Evolutionary conservation across 2,329 filamentous ascomycete genomes (phyloP).

Genomic region (Pseudogymnoascus sp.): DNA sequence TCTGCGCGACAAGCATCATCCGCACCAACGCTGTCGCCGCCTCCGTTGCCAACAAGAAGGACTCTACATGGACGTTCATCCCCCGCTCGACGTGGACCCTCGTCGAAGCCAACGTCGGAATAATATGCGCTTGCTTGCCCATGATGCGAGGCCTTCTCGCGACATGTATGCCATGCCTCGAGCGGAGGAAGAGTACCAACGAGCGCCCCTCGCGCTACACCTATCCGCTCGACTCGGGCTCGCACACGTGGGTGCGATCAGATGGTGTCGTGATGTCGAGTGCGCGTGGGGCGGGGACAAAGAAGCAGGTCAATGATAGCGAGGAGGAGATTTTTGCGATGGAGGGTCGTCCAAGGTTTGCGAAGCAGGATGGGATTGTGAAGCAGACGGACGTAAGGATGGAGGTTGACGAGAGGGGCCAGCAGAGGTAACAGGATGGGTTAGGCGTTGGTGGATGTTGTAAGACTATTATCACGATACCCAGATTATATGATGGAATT

Average conservation of each 20-base stretch:
- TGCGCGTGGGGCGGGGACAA: background rate
- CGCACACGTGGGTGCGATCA: background rate
- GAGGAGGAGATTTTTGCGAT: background rate
- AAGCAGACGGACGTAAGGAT: background rate
- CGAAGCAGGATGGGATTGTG: background rate
- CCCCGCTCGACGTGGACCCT: constrained; percentile 31
- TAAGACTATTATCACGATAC: background rate
- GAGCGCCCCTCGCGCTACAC: background rate
- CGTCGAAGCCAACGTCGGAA: constrained; percentile 30
- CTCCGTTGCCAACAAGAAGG: constrained; percentile 6
- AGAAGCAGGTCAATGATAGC: background rate
- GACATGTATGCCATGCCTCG: constrained; percentile 1
- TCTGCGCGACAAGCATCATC: constrained; percentile 26
- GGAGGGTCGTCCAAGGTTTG: background rate
- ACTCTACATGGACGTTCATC: constrained; percentile 42
- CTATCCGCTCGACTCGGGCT: background rate
- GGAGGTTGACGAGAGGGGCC: background rate
- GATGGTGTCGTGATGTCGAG: background rate
- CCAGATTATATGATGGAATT: background rate
- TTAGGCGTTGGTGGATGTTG: background rate
- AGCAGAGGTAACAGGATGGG: background rate
- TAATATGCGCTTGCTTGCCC: constrained; percentile 35
- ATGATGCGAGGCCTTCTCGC: constrained; percentile 20
- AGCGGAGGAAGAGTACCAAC: background rate
- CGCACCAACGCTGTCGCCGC: constrained; percentile 32